Conservation (phyloP, 2,329 filamentous ascomycete species). For the Geoglossum cookeanum region DNA sequence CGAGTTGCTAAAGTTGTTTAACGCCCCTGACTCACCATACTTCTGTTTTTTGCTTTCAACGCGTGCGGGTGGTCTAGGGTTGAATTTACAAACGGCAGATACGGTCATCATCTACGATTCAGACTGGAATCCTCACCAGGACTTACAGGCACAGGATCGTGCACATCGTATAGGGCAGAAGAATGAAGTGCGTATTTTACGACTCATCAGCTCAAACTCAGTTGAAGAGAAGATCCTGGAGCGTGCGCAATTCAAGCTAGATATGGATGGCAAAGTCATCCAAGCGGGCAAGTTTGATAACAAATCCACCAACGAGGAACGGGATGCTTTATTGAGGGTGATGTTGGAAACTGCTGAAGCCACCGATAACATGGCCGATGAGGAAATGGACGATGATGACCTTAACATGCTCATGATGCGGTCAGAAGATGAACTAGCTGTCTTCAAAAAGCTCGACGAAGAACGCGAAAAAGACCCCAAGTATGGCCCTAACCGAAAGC, state of each 20-base stretch:
- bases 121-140: constrained; percentile 98
- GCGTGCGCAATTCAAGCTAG: constrained; percentile 89
- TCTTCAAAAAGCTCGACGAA: constrained; percentile 71
- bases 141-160: constrained; percentile 98
- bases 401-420: constrained; percentile 88
- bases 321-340: constrained; percentile 88
- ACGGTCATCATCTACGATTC: constrained; percentile 99
- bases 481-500: constrained; percentile 54
- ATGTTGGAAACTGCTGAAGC: constrained; percentile 65
- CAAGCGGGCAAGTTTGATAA: constrained; percentile 99
- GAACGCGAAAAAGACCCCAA: constrained; percentile 44
- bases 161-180: constrained; percentile 99
- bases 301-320: constrained; percentile 95
- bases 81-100: constrained; percentile 93
- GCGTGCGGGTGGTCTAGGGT: constrained; percentile 88
- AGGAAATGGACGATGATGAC: constrained; percentile 98
- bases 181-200: constrained; percentile 93
- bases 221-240: constrained; percentile 98
- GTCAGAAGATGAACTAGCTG: constrained; percentile 53
- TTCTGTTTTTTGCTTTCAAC: constrained; percentile 98
- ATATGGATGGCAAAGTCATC: constrained; percentile 99
- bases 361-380: constrained; percentile 57
- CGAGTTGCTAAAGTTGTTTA: constrained; percentile 74
- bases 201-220: constrained; percentile 89
- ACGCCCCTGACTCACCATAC: constrained; percentile 74